Base-by-base conservation (phyloP, 2,329 filamentous ascomycete genomes). In the Blastomyces parvus region DNA sequence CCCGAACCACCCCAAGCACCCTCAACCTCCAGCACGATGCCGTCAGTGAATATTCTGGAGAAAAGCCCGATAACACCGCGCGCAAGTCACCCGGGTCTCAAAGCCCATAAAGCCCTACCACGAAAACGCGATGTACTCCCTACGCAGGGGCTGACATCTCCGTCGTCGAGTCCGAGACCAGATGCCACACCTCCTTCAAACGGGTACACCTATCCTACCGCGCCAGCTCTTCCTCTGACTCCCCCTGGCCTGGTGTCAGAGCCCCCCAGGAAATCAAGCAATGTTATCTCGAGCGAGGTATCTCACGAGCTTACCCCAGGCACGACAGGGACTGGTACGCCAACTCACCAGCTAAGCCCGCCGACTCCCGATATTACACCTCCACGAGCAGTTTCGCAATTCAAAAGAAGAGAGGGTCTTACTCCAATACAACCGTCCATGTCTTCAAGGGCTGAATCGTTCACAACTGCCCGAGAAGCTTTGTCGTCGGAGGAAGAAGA, bases 351-450 rank as follows among this genome's bases (percentile, higher is more conserved):
- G 67, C 82, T 82, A 70, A 89, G 85, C 69, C 87, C 87, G 19
- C 88, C 87, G 40, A 91, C 88, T 2, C 89, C 88, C 42, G 88
- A 91, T 74, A 83, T 88, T 56, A 91, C 88, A 19, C 89, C 88
- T 61, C 88, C 88, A 44, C 82, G 85, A 27, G 52, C 59, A 25
- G 25, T 63, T 40, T 62, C 64, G 74, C 75, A 64, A 67, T 70
- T 40, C 67, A 70, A 30, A 70, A 73, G n/a, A 67, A 68, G 5
- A 69, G 63, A 73, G 70, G 62, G 68, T 82, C 22, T 72, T 74
- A 22, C 70, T 80, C 55, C 75, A 74, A 66, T 82, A 86, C 83
- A 83, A 65, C 74, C 80, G 11, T 86, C 80, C 2, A 74, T 81
- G 7, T 80, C 79, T 1, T 86, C 84, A n/a, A 82, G 82, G 48